Evolutionary conservation across 2,329 filamentous ascomycete genomes (phyloP).

Genomic region (Pseudocercospora cruenta): DNA sequence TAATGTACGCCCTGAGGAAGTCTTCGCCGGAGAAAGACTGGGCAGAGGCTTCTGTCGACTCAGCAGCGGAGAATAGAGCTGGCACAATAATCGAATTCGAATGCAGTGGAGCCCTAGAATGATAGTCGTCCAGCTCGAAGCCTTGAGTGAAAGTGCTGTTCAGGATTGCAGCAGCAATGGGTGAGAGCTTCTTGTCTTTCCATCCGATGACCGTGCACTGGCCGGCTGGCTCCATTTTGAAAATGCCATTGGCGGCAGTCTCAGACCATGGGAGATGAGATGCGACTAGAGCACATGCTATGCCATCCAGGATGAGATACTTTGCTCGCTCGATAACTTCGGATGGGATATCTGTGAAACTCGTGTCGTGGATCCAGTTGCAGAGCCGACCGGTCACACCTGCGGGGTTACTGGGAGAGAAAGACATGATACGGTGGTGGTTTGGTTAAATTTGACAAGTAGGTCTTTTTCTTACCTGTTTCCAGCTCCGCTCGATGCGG

Average conservation of each 20-base stretch:
- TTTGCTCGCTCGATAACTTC: conserved; percentile 18
- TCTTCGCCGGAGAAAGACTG: conserved; percentile 10
- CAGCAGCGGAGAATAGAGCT: conserved; percentile 11
- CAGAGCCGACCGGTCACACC: conserved; percentile 11
- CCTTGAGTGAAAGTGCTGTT: conserved; percentile 20
- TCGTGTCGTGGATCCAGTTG: conserved; percentile 10
- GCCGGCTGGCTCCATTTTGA: conserved; percentile 17
- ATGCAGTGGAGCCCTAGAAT: conserved; percentile 15
- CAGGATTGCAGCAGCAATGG: conserved; percentile 11
- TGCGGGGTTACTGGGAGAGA: conserved; percentile 9
- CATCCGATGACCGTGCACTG: conserved; percentile 19
- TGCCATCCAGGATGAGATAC: conserved; percentile 17
- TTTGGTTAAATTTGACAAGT: background rate
- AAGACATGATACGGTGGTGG: conserved; percentile 8
- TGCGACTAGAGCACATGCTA: conserved; percentile 15
- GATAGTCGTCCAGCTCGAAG: conserved; percentile 20
- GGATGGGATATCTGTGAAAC: conserved; percentile 3
- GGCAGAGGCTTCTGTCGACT: background rate
- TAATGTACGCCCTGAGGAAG: conserved; percentile 13
- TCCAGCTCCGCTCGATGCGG: background rate
- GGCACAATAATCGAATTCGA: conserved; percentile 15
- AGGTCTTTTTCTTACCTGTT: background rate
- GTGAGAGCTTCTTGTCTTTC: conserved; percentile 11
- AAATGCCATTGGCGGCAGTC: conserved; percentile 12
- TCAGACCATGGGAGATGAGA: conserved; percentile 20